A percentile compares a stretch with the other conserved stretches of the same genome.
These are phyloP conservation scores for Theileria parva DNA, from an alignment of 169 alveolate genomes.

Conservation along the genomic window DNA sequence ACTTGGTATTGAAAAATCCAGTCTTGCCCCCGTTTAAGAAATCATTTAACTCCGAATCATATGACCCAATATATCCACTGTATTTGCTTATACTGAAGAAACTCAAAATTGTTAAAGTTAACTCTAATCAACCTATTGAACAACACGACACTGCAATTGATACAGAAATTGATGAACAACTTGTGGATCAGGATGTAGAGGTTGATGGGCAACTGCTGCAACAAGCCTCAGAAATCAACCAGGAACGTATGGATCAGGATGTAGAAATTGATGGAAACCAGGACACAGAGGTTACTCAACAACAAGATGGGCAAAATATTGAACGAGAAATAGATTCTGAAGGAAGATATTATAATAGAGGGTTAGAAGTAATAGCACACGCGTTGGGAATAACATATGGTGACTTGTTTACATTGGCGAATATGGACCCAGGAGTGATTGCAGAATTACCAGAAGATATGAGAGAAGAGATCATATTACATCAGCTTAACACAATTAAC, in stretches of 20 bases:
- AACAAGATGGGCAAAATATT: background rate
- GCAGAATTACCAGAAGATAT: constrained; percentile 61
- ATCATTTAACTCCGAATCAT: background rate
- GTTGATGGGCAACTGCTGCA: constrained; percentile 29
- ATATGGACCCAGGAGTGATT: constrained; percentile 59
- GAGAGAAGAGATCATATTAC: constrained; percentile 57
- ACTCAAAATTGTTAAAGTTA: background rate
- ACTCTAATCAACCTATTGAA: constrained; percentile 14
- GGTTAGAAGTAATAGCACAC: constrained; percentile 35
- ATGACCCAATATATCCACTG: background rate
- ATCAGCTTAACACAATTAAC: constrained; percentile 48
- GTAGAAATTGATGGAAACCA: constrained; percentile 38
- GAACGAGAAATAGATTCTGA: constrained; percentile 1
- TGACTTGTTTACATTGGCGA: constrained; percentile 46
- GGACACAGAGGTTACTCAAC: constrained; percentile 32
- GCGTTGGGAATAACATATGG: constrained; percentile 42
- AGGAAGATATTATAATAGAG: constrained; percentile 23
- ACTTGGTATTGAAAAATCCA: constrained; percentile 38
- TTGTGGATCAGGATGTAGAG: constrained; percentile 31
- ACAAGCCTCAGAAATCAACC: constrained; percentile 40
- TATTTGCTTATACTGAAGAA: background rate
- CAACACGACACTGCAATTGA: constrained; percentile 34
- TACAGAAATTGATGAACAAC: constrained; percentile 46
- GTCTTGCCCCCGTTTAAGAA: constrained; percentile 43
- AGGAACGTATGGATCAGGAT: constrained; percentile 33